phyloP scores from a whole-genome alignment of 176 grass and related monocot genomes.

The Calamus simplicifolius region DNA sequence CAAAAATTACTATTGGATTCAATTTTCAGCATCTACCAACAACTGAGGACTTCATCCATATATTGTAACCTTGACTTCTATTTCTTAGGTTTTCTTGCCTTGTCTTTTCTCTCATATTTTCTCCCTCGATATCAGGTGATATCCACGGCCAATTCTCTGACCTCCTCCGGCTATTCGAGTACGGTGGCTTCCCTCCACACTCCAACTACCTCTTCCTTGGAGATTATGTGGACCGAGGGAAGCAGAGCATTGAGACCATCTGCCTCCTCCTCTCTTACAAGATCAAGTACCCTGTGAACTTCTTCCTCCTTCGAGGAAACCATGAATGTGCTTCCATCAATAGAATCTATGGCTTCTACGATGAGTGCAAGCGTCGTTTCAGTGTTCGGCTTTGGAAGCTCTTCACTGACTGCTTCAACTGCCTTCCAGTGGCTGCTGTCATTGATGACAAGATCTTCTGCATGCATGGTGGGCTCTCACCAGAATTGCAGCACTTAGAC shows the following conservation, averaged over 20 bases:
- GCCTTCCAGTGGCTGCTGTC: not conserved
- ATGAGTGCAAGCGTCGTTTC: constrained; percentile 1
- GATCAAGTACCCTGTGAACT: constrained; percentile 3
- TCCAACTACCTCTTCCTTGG: constrained; percentile 5
- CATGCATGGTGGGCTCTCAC: constrained; percentile 7
- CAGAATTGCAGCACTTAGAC: not conserved
- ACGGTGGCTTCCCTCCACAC: not conserved
- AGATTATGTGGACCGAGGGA: not conserved
- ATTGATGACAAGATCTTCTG: constrained; percentile 9
- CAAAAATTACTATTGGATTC: too few relatives aligned
- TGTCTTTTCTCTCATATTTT: too few relatives aligned
- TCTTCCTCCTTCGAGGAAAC: not conserved
- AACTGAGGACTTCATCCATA: too few relatives aligned
- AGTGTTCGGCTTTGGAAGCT: constrained; percentile 7
- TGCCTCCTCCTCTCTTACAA: not conserved
- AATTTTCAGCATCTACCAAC: too few relatives aligned
- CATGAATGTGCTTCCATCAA: not conserved
- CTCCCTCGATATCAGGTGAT: too few relatives aligned
- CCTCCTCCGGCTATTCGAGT: not conserved
- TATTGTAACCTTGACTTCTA: too few relatives aligned
- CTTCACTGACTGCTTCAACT: constrained; percentile 11
- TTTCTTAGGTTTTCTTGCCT: too few relatives aligned
- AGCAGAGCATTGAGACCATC: not conserved
- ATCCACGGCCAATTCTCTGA: not conserved
- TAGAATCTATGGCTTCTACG: not conserved